Evolutionary conservation across 306 rosid species (phyloP).

Genomic region (Quercus robur): DNA sequence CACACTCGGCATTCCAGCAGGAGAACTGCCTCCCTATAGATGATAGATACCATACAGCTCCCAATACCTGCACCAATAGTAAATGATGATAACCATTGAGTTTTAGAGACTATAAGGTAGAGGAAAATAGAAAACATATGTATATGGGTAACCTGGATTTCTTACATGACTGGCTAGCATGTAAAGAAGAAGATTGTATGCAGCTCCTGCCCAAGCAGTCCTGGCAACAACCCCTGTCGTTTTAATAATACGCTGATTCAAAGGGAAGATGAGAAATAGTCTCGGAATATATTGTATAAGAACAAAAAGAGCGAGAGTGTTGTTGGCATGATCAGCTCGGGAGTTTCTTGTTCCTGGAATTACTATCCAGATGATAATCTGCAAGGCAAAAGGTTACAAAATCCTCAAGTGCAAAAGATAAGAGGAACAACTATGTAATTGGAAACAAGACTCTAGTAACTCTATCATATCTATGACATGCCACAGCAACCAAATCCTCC

Average conservation of each 20-base stretch:
- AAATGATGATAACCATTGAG: not conserved
- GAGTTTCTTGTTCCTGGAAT: constrained; percentile 52
- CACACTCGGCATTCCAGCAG: constrained; percentile 66
- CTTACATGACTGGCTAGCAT: constrained; percentile 90
- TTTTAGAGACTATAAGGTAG: not conserved
- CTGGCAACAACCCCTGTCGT: constrained; percentile 73
- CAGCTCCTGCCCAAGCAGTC: constrained; percentile 96
- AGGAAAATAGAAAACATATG: not conserved
- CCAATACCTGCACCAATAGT: constrained; percentile 48
- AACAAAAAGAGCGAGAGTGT: constrained; percentile 72
- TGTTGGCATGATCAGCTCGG: constrained; percentile 69
- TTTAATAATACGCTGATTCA: constrained; percentile 69
- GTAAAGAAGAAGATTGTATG: constrained; percentile 82
- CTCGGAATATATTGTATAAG: constrained; percentile 81
- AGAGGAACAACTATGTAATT: not conserved
- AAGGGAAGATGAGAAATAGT: constrained; percentile 76
- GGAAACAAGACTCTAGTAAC: not conserved
- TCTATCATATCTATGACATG: not conserved
- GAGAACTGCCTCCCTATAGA: constrained; percentile 74
- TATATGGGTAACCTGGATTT: not conserved
- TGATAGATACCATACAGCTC: constrained; percentile 77
- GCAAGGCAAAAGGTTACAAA: constrained; percentile 15
- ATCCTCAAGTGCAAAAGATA: not conserved
- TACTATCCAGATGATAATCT: constrained; percentile 81
- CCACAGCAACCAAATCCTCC: not conserved